These are phyloP conservation scores for Polytolypa hystricis DNA, from an alignment of 2,329 filamentous ascomycete genomes.

Conservation along the genomic window DNA sequence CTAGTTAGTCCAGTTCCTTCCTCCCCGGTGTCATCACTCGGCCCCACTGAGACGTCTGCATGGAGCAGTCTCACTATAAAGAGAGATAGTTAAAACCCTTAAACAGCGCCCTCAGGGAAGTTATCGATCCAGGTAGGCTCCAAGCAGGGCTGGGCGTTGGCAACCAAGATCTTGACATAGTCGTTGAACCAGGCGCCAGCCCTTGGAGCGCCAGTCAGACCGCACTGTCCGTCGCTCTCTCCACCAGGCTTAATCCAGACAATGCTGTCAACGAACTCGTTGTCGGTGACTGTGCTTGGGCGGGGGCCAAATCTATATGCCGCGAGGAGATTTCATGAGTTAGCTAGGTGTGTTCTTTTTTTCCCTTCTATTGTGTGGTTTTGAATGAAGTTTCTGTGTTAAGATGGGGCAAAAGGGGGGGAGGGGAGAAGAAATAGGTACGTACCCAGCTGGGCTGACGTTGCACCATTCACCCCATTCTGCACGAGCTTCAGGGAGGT, in stretches of 20 bases:
- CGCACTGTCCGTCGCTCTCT: conserved; percentile 35
- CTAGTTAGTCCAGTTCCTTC: no score
- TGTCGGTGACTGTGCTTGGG: conserved; percentile 26
- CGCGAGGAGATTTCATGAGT: not conserved
- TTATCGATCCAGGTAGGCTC: no score
- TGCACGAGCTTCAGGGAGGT: conserved; percentile 25
- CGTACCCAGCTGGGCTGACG: conserved; percentile 23
- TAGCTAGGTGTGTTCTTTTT: not conserved
- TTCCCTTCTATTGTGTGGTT: no score
- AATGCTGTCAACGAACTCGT: conserved; percentile 30
- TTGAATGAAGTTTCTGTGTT: no score
- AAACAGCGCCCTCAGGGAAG: no score
- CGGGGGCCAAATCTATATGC: conserved; percentile 24
- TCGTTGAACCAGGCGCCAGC: conserved; percentile 35
- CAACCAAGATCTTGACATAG: conserved; percentile 32
- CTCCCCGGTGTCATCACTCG: no score
- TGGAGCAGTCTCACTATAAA: no score
- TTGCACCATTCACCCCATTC: conserved; percentile 39
- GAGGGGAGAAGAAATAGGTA: not conserved
- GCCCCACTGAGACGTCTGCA: no score
- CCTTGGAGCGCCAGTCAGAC: conserved; percentile 24
- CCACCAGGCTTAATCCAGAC: conserved; percentile 38
- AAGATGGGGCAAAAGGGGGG: no score
- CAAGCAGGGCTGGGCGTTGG: conserved; percentile 31
- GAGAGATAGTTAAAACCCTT: no score